phyloP scores from a whole-genome alignment of 2,329 filamentous ascomycete genomes.

The Dryadomyces sulphureus region DNA sequence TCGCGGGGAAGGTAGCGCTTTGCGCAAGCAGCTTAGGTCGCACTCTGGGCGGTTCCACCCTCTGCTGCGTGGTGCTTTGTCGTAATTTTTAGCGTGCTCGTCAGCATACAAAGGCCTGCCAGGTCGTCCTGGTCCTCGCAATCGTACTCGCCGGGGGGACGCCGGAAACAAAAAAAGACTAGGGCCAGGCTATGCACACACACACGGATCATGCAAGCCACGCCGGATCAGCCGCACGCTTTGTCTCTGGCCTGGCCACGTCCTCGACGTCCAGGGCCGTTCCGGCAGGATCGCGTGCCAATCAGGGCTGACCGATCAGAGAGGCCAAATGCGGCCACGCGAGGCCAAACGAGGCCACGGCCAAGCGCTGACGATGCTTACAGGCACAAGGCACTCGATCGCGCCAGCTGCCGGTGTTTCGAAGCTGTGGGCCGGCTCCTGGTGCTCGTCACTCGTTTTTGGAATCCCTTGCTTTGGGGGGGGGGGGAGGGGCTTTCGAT shows the following conservation, averaged over 20 bases:
- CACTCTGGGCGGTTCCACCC: neutral
- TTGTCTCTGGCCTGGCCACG: neutral
- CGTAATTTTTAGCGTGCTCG: constrained; percentile 1
- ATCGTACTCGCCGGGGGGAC: too few relatives aligned
- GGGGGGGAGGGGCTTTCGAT: too few relatives aligned
- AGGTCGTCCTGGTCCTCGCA: too few relatives aligned
- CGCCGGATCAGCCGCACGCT: neutral
- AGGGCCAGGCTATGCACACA: too few relatives aligned
- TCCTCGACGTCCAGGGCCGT: neutral
- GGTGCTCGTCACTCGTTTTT: neutral
- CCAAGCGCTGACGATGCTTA: too few relatives aligned
- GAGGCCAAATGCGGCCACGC: too few relatives aligned
- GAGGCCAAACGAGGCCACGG: too few relatives aligned
- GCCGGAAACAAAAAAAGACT: neutral
- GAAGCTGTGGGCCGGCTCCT: neutral
- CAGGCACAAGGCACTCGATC: neutral
- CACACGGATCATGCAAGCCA: too few relatives aligned
- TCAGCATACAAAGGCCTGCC: neutral
- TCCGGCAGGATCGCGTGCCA: neutral
- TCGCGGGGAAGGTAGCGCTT: constrained; percentile 2
- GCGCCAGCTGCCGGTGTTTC: neutral
- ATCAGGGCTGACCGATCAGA: neutral
- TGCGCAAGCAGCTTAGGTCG: constrained; percentile 1
- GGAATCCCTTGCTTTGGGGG: neutral
- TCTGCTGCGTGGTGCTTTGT: neutral